phyloP scores from a whole-genome alignment of 1,284 basidiomycete genomes.

The Hypsizygus ulmarius region DNA sequence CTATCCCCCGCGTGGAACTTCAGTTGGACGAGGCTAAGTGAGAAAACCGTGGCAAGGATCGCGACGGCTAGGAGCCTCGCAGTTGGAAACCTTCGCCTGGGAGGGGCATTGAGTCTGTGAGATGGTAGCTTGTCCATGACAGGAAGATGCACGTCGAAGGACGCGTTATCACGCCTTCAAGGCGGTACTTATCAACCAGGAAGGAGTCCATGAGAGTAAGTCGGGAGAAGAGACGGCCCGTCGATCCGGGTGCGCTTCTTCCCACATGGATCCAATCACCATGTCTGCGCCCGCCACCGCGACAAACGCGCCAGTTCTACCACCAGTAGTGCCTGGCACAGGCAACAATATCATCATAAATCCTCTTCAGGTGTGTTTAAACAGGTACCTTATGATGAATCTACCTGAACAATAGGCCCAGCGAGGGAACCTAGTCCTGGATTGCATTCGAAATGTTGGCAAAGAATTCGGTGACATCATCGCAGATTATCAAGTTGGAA shows the following conservation, averaged over 20 bases:
- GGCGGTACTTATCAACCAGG: too few species aligned
- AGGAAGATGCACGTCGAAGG: background rate
- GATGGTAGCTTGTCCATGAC: conserved; percentile 7
- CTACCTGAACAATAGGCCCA: conserved; percentile 33
- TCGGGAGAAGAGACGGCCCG: background rate
- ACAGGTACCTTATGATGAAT: too few species aligned
- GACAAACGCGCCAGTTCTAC: conserved; percentile 23
- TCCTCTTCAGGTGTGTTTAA: conserved; percentile 39
- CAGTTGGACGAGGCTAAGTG: conserved; percentile 16
- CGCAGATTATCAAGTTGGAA: conserved; percentile 93
- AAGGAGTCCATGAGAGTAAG: background rate
- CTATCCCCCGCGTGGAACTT: conserved; percentile 18
- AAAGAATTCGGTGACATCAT: conserved; percentile 96
- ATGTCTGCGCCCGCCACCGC: conserved; percentile 10
- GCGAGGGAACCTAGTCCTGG: conserved; percentile 87
- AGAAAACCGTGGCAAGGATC: conserved; percentile 21
- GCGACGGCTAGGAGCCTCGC: conserved; percentile 12
- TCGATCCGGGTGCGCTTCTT: conserved; percentile 13
- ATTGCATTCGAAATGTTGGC: conserved; percentile 81
- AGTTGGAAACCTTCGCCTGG: background rate
- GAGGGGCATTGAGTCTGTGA: background rate
- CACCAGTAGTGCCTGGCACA: conserved; percentile 64
- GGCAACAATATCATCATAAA: conserved; percentile 80
- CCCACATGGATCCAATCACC: conserved; percentile 1
- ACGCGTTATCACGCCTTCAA: background rate